Conservation (phyloP, 2,329 filamentous ascomycete genomes). For the Purpureocillium takamizusanense region DNA sequence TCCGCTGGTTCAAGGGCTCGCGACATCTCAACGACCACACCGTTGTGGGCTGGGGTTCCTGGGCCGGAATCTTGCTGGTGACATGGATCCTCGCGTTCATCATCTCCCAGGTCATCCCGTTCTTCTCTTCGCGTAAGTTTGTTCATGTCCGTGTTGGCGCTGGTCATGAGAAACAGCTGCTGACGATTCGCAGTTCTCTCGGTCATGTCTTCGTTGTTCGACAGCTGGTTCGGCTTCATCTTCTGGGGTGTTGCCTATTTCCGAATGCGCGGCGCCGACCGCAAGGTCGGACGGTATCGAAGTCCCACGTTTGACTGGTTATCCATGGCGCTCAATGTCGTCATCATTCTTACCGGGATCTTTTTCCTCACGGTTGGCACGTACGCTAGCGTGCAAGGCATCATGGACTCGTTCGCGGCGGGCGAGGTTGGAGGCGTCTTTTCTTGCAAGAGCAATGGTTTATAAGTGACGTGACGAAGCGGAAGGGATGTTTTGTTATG, state of each 20-base stretch:
- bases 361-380: constrained; percentile 77
- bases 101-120: constrained; percentile 87
- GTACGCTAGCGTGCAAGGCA: constrained; percentile 67
- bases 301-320: constrained; percentile 40
- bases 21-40: constrained; percentile 77
- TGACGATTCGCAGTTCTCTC: constrained; percentile 40
- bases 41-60: constrained; percentile 67
- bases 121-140: constrained; percentile 66
- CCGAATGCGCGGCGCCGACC: constrained; percentile 60
- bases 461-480: constrained; percentile 26
- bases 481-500: not conserved
- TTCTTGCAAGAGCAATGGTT: constrained; percentile 60
- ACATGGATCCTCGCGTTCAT: constrained; percentile 88
- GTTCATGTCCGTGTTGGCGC: not conserved
- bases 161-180: not conserved
- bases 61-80: constrained; percentile 59
- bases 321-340: constrained; percentile 57
- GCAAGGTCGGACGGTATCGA: constrained; percentile 40
- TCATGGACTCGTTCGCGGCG: constrained; percentile 61
- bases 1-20: constrained; percentile 74
- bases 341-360: constrained; percentile 67
- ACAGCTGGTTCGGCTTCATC: constrained; percentile 91
- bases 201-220: constrained; percentile 80
- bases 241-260: constrained; percentile 84
- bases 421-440: constrained; percentile 64